Evolutionary conservation across 805 yeast species (phyloP).

Genomic region (Kuraishia capsulata): DNA sequence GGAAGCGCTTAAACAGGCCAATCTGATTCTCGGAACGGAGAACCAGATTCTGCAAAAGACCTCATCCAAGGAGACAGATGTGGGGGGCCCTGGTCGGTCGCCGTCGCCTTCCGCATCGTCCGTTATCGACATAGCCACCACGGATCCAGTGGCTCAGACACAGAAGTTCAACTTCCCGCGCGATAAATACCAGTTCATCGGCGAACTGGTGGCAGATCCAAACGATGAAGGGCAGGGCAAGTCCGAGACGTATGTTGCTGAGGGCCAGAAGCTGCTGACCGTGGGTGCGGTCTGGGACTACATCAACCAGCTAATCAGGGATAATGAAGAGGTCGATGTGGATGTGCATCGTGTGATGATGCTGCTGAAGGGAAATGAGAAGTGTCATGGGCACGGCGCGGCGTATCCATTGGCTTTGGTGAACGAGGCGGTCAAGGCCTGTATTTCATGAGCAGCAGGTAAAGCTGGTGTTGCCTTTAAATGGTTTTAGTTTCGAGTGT

Average conservation of each 20-base stretch:
- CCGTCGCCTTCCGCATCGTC: neutral
- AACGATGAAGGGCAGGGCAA: slow-evolving; percentile 1
- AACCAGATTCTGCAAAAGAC: slow-evolving; percentile 43
- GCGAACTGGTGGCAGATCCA: slow-evolving; percentile 1
- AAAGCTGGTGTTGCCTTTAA: no score
- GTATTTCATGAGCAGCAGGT: neutral
- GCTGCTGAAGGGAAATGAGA: slow-evolving; percentile 54
- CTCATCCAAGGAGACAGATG: slow-evolving; percentile 2
- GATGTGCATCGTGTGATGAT: slow-evolving; percentile 54
- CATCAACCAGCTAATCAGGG: slow-evolving; percentile 37
- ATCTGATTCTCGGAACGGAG: slow-evolving; percentile 50
- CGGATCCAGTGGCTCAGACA: slow-evolving; percentile 4
- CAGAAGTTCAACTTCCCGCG: slow-evolving; percentile 6
- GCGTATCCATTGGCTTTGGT: slow-evolving; percentile 43
- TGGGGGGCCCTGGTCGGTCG: neutral
- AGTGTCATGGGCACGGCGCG: slow-evolving; percentile 76
- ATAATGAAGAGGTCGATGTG: slow-evolving; percentile 37
- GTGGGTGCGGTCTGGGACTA: slow-evolving; percentile 83
- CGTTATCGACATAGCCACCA: slow-evolving; percentile 4
- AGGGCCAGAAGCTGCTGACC: slow-evolving; percentile 47
- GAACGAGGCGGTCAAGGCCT: slow-evolving; percentile 23
- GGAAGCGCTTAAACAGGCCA: slow-evolving; percentile 37
- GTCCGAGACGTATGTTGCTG: slow-evolving; percentile 11
- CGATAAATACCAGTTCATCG: slow-evolving; percentile 6
- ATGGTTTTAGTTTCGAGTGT: no score